These are phyloP conservation scores for Emmonsia crescens DNA, from an alignment of 2,329 filamentous ascomycete species.

Conservation along the genomic window DNA sequence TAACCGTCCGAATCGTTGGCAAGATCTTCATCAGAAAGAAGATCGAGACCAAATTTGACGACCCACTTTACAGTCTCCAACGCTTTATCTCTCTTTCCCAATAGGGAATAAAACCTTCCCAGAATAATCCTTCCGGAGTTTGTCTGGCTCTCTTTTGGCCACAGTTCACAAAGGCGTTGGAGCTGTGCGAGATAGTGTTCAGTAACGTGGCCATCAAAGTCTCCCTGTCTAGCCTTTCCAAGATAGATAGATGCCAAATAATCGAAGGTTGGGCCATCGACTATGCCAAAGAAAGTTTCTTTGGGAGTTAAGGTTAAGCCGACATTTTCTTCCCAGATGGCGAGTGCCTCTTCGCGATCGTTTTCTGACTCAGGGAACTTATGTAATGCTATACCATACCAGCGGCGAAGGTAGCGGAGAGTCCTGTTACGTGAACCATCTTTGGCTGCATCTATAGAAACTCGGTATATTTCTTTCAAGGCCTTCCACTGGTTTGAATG, in stretches of 20 bases:
- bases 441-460: conserved; percentile 8
- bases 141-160: background rate
- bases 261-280: conserved; percentile 1
- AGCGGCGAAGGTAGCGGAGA: conserved; percentile 7
- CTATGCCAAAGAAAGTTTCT: background rate
- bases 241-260: conserved; percentile 10
- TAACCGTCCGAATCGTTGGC: conserved; percentile 20
- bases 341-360: conserved; percentile 7
- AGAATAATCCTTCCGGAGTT: conserved; percentile 4
- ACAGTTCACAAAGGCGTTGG: conserved; percentile 4
- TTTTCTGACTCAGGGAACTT: conserved; percentile 5
- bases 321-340: conserved; percentile 10
- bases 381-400: conserved; percentile 6
- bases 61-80: conserved; percentile 14
- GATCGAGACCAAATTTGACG: conserved; percentile 19
- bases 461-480: conserved; percentile 7
- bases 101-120: conserved; percentile 11
- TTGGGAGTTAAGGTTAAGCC: conserved; percentile 1
- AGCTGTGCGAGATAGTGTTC: conserved; percentile 8
- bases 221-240: conserved; percentile 9
- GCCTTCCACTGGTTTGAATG: conserved; percentile 2
- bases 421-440: background rate
- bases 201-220: conserved; percentile 2
- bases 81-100: conserved; percentile 14
- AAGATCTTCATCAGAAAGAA: conserved; percentile 20